Percentiles rank a stretch among this genome's conserved stretches.
Evolutionary conservation across 2,329 filamentous ascomycete genomes (phyloP).

Genomic region (Chrysoporthe austroafricana): DNA sequence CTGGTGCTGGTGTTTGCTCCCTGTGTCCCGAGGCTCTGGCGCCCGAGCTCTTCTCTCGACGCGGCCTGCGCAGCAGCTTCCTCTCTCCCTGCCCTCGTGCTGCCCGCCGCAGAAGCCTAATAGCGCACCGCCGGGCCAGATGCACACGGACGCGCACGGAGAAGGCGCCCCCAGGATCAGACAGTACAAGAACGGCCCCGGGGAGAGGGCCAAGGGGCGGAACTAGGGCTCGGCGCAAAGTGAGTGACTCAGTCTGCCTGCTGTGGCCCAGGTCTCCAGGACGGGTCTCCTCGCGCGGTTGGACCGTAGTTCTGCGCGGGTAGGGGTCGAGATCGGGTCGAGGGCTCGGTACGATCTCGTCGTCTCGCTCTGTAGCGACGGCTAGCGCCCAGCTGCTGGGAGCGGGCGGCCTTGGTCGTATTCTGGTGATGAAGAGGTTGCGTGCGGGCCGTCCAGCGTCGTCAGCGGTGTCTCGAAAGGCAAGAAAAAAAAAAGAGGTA

Average conservation of each 20-base stretch:
- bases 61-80: constrained; percentile 8
- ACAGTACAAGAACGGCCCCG: background rate
- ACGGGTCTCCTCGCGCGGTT: too few relatives aligned
- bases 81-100: constrained; percentile 22
- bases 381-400: constrained; percentile 19
- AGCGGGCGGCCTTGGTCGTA: background rate
- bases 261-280: background rate
- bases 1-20: background rate
- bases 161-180: background rate
- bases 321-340: background rate
- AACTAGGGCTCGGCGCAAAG: constrained; percentile 11
- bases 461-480: constrained; percentile 19
- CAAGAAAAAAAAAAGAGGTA: background rate
- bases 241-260: background rate
- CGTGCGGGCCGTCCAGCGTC: constrained; percentile 27
- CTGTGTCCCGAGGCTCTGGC: background rate
- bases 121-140: constrained; percentile 16
- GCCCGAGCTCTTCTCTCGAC: constrained; percentile 16
- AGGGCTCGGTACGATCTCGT: constrained; percentile 10
- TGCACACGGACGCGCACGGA: constrained; percentile 14
- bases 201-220: background rate
- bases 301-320: background rate
- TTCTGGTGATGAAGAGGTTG: constrained; percentile 2
- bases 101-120: constrained; percentile 23
- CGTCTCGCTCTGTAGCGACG: constrained; percentile 15